Percentiles rank a stretch among this genome's conserved stretches.
Evolutionary conservation across 768 basidiomycete genomes (phyloP).

Genomic region (Boletus tomentosulus): DNA sequence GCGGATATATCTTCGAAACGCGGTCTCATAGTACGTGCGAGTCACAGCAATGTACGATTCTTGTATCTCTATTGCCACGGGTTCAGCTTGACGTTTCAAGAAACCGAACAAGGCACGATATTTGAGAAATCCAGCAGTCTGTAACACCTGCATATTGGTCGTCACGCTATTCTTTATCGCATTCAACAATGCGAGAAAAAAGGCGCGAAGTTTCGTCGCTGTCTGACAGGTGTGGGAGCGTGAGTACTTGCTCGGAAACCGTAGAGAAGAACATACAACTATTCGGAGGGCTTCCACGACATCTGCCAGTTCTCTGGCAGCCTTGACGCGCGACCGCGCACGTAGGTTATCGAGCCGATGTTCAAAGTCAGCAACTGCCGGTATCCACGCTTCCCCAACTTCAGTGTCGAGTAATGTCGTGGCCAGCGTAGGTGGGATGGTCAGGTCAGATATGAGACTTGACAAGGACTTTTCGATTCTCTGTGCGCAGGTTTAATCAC

Average conservation of each 20-base stretch:
- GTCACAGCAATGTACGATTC: constrained; percentile 80
- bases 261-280: constrained; percentile 53
- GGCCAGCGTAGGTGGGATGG: constrained; percentile 76
- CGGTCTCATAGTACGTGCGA: constrained; percentile 93
- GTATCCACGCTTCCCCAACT: constrained; percentile 87
- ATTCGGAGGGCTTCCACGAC: constrained; percentile 85
- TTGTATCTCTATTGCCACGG: constrained; percentile 83
- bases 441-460: constrained; percentile 72
- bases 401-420: constrained; percentile 76
- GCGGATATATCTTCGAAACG: constrained; percentile 84
- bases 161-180: constrained; percentile 81
- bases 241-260: constrained; percentile 1
- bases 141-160: constrained; percentile 90
- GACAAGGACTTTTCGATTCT: constrained; percentile 86
- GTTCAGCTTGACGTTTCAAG: constrained; percentile 74
- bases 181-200: constrained; percentile 79
- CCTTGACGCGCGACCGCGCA: constrained; percentile 77
- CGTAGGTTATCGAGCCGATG: constrained; percentile 62
- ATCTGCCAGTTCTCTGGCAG: constrained; percentile 77
- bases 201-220: constrained; percentile 80
- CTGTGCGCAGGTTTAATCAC: constrained; percentile 39
- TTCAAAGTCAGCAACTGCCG: constrained; percentile 79
- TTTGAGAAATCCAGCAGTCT: constrained; percentile 81
- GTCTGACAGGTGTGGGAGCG: constrained; percentile 47
- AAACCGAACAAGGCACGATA: constrained; percentile 81